Percentiles rank a stretch among this genome's conserved stretches.
These are phyloP conservation scores for Penicillium coprophilum DNA, from an alignment of 495 filamentous ascomycete species.

Conservation along the genomic window DNA sequence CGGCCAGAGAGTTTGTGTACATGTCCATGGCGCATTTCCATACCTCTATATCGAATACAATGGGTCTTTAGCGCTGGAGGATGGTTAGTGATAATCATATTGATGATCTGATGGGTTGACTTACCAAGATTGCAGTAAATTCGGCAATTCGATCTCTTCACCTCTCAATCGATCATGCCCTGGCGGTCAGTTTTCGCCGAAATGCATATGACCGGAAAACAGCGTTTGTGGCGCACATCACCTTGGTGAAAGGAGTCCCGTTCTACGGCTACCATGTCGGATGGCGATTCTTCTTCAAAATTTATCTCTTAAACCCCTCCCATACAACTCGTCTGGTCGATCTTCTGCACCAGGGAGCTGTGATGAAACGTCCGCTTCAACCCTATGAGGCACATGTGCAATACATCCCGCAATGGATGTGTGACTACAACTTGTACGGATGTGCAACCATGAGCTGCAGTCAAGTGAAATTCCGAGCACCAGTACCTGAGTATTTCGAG, in stretches of 20 bases:
- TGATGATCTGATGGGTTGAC: background rate
- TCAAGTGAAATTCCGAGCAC: slow-evolving; percentile 68
- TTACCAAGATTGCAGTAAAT: slow-evolving; percentile 48
- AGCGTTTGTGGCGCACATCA: slow-evolving; percentile 83
- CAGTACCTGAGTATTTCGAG: slow-evolving; percentile 68
- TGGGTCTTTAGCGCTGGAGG: slow-evolving; percentile 62
- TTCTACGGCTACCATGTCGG: slow-evolving; percentile 96
- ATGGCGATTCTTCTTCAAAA: slow-evolving; percentile 87
- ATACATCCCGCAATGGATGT: slow-evolving; percentile 94
- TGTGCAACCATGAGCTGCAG: slow-evolving; percentile 79
- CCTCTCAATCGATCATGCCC: slow-evolving; percentile 78
- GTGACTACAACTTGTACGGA: slow-evolving; percentile 93
- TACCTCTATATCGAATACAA: slow-evolving; percentile 91
- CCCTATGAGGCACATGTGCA: slow-evolving; percentile 92
- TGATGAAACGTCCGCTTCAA: slow-evolving; percentile 80
- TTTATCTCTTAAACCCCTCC: slow-evolving; percentile 84
- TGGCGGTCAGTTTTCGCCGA: slow-evolving; percentile 77
- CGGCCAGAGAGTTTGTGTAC: slow-evolving; percentile 93
- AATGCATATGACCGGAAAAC: slow-evolving; percentile 65
- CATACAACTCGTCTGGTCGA: slow-evolving; percentile 82
- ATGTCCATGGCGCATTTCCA: slow-evolving; percentile 93
- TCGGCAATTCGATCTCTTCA: slow-evolving; percentile 71
- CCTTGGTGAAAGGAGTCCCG: slow-evolving; percentile 86
- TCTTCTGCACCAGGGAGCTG: slow-evolving; percentile 77
- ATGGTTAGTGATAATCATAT: slow-evolving; percentile 51